Base-by-base conservation (phyloP, 1,284 basidiomycete species). In the Naganishia albida region DNA sequence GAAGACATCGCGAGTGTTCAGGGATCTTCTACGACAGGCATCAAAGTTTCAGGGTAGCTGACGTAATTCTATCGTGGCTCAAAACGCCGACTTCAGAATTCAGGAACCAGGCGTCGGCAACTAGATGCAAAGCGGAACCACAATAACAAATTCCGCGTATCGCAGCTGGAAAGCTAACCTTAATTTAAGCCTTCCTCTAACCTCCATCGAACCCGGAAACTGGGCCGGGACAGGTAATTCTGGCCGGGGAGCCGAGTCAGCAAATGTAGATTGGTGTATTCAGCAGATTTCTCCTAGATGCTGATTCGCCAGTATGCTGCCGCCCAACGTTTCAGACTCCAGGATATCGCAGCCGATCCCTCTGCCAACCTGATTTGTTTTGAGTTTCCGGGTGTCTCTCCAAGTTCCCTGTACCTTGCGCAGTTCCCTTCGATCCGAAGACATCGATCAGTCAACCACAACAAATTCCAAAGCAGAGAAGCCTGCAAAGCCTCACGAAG, bases 301-400 rank as follows among this genome's bases (percentile, higher is more conserved):
- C 34, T 30, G 34, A 53, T 53, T 16, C 42, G 10, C 42, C n/a
- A 43, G 16, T 20, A 43, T 16, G 16, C 16, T 15, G n/a, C 20
- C 56, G 23, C 20, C 46, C 56, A 30, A 46, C 20, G 26, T 1
- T 16, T 2, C 13, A 34, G 15, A 20, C 7, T 12, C 0, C 3
- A 49, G 12, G 54, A 12, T 42, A 10, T 20, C n/a, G 23, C 39
- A 25, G 15, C n/a, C 13, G 38, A 38, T 42, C 10, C 25, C 13
- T n/a, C 39, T 34, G 13, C 16, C 43, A 25, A 28, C 23, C 20
- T 56, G 40, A 28, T 56, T 43, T 56, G 34, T 40, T 40, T 54
- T 56, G 54, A 44, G 40, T 56, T 56, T 44, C 28, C 54, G 54
- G 54, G 44, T 56, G 54, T 56, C 54, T 56, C 42, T 56, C 2